These are phyloP conservation scores for Grigorovia transvaalensis DNA, from an alignment of 805 yeast species.

Conservation along the genomic window DNA sequence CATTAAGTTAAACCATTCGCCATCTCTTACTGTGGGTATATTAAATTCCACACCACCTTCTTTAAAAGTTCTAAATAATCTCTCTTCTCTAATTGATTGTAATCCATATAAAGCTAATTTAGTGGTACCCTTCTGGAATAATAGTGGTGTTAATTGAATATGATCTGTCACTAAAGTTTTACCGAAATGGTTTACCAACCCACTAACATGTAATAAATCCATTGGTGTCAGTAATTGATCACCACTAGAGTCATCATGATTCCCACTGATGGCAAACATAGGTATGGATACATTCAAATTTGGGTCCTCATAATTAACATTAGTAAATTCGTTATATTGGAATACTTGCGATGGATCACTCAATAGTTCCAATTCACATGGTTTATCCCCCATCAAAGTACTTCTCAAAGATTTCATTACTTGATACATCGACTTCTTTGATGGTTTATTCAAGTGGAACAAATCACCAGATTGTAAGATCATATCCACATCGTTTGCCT, in stretches of 20 bases:
- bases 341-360: constrained; percentile 65
- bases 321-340: constrained; percentile 48
- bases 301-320: constrained; percentile 83
- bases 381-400: constrained; percentile 75
- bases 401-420: constrained; percentile 62
- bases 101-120: constrained; percentile 81
- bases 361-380: constrained; percentile 72
- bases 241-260: constrained; percentile 95
- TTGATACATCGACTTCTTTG: constrained; percentile 75
- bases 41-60: constrained; percentile 72
- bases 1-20: constrained; percentile 75
- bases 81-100: constrained; percentile 81
- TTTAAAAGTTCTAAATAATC: constrained; percentile 71
- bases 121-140: constrained; percentile 75
- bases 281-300: constrained; percentile 84
- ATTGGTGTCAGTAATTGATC: constrained; percentile 72
- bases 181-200: constrained; percentile 85
- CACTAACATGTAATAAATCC: constrained; percentile 73
- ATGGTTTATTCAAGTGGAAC: constrained; percentile 83
- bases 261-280: constrained; percentile 85
- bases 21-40: constrained; percentile 48
- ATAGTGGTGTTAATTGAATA: constrained; percentile 62
- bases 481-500: constrained; percentile 69
- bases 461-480: constrained; percentile 87
- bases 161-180: constrained; percentile 64